Conservation (phyloP, 257 asterid genomes). For the Cruciata laevipes region DNA sequence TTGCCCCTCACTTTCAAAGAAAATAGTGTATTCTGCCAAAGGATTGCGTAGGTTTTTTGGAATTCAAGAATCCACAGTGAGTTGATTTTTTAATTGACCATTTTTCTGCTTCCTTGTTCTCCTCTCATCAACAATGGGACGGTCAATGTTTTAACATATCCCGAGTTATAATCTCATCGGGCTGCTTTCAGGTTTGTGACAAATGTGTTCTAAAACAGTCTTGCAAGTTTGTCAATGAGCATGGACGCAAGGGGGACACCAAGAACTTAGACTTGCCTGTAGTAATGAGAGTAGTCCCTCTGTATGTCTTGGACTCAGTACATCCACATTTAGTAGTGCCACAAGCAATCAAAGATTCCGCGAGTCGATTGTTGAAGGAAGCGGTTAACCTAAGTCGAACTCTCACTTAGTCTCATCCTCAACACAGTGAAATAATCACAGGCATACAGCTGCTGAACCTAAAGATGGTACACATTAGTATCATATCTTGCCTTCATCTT, state of each 20-base stretch:
- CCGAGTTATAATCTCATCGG: slow-evolving; percentile 4
- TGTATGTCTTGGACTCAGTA: slow-evolving; percentile 57
- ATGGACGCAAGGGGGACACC: slow-evolving; percentile 15
- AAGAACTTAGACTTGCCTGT: slow-evolving; percentile 31
- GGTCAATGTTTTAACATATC: not conserved
- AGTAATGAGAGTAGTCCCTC: slow-evolving; percentile 45
- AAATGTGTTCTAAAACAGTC: slow-evolving; percentile 47
- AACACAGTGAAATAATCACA: not conserved
- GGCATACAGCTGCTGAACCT: not conserved
- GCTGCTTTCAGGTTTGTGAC: slow-evolving; percentile 58
- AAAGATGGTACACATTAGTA: too few species aligned
- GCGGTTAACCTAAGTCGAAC: slow-evolving; percentile 42
- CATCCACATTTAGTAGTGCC: slow-evolving; percentile 53
- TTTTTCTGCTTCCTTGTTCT: not conserved
- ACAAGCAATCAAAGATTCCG: slow-evolving; percentile 47
- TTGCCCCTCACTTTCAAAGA: slow-evolving; percentile 58
- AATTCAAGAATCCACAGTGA: slow-evolving; percentile 58
- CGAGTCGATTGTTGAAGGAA: slow-evolving; percentile 54
- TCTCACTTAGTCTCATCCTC: slow-evolving; percentile 7
- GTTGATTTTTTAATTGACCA: slow-evolving; percentile 23
- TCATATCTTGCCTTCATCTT: not conserved
- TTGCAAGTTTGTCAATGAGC: slow-evolving; percentile 50
- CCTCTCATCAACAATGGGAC: not conserved
- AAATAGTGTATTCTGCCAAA: slow-evolving; percentile 46
- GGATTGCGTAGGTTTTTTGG: slow-evolving; percentile 56